A percentile compares a stretch with the other conserved stretches of the same genome.
Conservation (phyloP, 345 rosid genomes). For the Balakata baccata region DNA sequence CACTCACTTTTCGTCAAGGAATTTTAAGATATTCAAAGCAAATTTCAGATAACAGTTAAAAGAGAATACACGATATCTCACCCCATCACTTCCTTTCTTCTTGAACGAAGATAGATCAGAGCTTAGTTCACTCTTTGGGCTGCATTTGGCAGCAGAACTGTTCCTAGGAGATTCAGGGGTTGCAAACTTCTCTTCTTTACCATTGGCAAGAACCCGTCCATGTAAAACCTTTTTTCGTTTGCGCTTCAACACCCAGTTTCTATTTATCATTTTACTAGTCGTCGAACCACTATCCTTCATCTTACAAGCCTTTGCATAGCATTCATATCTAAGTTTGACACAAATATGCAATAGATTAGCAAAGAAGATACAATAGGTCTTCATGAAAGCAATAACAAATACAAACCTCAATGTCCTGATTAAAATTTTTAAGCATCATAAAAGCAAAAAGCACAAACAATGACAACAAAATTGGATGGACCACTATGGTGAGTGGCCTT, state of each 20-base stretch:
- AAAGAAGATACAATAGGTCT: slow-evolving; percentile 7
- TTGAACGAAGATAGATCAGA: slow-evolving; percentile 53
- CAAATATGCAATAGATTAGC: slow-evolving; percentile 16
- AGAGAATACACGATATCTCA: slow-evolving; percentile 33
- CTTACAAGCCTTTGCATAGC: slow-evolving; percentile 29
- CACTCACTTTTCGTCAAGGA: neutral
- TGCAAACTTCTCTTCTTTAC: slow-evolving; percentile 51
- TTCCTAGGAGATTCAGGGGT: slow-evolving; percentile 47
- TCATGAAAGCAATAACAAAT: slow-evolving; percentile 3
- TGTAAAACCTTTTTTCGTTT: slow-evolving; percentile 79
- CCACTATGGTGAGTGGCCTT: too few relatives aligned
- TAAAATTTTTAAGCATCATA: too few relatives aligned
- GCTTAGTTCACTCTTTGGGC: slow-evolving; percentile 44
- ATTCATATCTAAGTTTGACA: slow-evolving; percentile 18
- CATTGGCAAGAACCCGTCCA: slow-evolving; percentile 56
- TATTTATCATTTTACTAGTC: slow-evolving; percentile 62
- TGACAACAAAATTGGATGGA: neutral
- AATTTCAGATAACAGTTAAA: neutral
- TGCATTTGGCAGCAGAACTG: slow-evolving; percentile 51
- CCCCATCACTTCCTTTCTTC: slow-evolving; percentile 97
- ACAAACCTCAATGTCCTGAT: slow-evolving; percentile 15
- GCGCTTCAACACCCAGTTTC: slow-evolving; percentile 96
- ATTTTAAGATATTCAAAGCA: neutral
- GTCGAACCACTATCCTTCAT: slow-evolving; percentile 59
- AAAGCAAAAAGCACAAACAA: neutral